Evolutionary conservation across 2,329 filamentous ascomycete species (phyloP), one percentile per base, ranked within the genome.

Genomic region (Colletotrichum caudatum): DNA sequence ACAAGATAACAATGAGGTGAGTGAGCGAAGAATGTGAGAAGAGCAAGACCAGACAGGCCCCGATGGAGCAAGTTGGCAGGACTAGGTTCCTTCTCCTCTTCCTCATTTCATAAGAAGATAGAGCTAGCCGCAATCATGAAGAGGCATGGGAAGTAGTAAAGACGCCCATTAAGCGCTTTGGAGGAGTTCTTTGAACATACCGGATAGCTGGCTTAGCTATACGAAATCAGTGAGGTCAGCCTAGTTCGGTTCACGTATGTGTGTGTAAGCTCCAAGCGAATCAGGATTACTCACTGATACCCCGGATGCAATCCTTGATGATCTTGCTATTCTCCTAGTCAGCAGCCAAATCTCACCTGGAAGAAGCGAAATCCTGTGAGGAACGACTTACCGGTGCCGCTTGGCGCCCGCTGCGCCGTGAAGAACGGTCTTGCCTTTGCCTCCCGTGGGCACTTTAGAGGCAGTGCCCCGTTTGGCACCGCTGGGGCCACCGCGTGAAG

Each of bases 121-220:
- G 44, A 39, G 60, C 14, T 11, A 5, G 11, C 16, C 33, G 23
- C 23, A 48, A 53, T 16, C 23, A 18, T 2, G 20, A 14, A 23
- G 18, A 20, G 37, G 33, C 41, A 66, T 74, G 63, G 72, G 75
- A 51, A 16, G 2, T 37, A 69, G 48, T 9, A 56, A 11, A 18
- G 26, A 12, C 2, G 48, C 33, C 26, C 26, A 39, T 56, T 8
- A 64, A 71, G 53, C 69, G 16, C 57, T 69, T 56, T n/a, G 61
- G 33, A 58, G 46, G 29, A 57, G 11, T 14, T 63, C 14, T 26
- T 60, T 37, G 57, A 8, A 76, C 80, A 58, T 80, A 89, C 87
- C 87, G 80, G 61, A 89, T 89, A 18, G 84, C 86, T 6, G 84
- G 83, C 73, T 89, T 89, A 1, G 87, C 88, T 88, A 66, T 50